Base-by-base conservation (phyloP, 345 rosid genomes). In the Ceriops zippeliana region DNA sequence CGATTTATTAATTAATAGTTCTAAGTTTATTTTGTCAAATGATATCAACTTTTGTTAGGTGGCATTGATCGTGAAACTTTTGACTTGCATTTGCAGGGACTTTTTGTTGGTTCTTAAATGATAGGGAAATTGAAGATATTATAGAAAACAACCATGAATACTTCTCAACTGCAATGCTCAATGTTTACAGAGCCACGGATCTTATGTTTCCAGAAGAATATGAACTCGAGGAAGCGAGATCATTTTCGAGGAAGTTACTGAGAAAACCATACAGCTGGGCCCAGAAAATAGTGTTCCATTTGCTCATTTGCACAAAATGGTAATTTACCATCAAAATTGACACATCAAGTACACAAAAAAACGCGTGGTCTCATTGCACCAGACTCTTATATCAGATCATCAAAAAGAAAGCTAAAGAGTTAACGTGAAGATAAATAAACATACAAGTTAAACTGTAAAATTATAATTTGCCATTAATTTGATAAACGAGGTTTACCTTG, bases 181-280 rank as follows among this genome's bases (percentile, higher is more conserved):
- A 82, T 62, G 79, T 87, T 63, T 70, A 87, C 58, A 73, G 81
- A 79, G 92, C 92, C 28, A 82, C 89, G 17, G 84, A 83, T 59
- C 73, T 89, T 66, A 86, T 83, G 85, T 87, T 89, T 49, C 79
- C 79, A 0, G 87, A 75, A 1, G 96, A 89, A 72, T 28, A 58
- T 31, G 80, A 84, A 65, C 77, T 83, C 21, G 70, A 84, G 57
- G 84, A 74, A 69, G 92, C 92, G 6, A 87, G 85, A 69, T 70
- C 76, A 5, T 83, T 77, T 61, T 74, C 92, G 1, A 76, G 75
- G 42, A 82, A 65, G 13, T 52, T 79, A 51, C 86, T 5, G 67
- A 80, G 75, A 82, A 79, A 73, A 69, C 57, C 32, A 6, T 10
- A 17, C 9, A 58, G 5, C 19, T 6, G 30, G 73, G 70, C 56